Base-by-base conservation (phyloP, 768 basidiomycete genomes). In the Rhizopogon vulgaris region DNA sequence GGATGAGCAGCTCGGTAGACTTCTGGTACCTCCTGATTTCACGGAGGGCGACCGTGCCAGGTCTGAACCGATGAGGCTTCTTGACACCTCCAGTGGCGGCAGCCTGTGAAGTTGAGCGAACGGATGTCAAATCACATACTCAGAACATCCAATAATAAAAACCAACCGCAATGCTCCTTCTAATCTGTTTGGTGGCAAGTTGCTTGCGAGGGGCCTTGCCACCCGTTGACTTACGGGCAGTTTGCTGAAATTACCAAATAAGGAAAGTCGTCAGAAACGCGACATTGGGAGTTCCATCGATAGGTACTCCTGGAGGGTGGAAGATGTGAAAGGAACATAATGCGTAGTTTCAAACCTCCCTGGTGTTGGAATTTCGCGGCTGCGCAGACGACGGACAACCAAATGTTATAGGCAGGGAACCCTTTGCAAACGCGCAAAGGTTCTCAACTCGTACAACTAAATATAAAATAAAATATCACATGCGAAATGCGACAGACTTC, bases 201-300 rank as follows among this genome's bases (percentile, higher is more conserved):
- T 90, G 88, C 69, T 88, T 90, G 70, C 88, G 84, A 45, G 88
- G 88, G 25, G 84, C 83, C 71, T 89, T 89, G 72, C 84, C 87
- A 78, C 84, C 87, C 58, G 87, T 89, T 46, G 87, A 89, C 72
- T 90, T 90, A 72, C 86, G 85, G 56, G 87, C 89, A 54, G 88
- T 91, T 78, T 90, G 89, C 78, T 67, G 58, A 30, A 48, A 54
- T 77, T 90, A 86, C 78, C 56, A 51, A 55, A 46, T 56, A 51
- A 39, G 56, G 59, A 62, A 55, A 65, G 62, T 56, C 55, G 53
- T 60, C 54, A 41, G 56, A 63, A 63, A 62, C 61, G 45, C 3
- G 48, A 59, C 60, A 60, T 60, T 48, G 53, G 40, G 53, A 60
- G 55, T 60, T 60, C 58, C 46, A 51, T 30, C 53, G 17, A 58